phyloP scores from a whole-genome alignment of 768 basidiomycete genomes.

The Psilocybe cubensis region DNA sequence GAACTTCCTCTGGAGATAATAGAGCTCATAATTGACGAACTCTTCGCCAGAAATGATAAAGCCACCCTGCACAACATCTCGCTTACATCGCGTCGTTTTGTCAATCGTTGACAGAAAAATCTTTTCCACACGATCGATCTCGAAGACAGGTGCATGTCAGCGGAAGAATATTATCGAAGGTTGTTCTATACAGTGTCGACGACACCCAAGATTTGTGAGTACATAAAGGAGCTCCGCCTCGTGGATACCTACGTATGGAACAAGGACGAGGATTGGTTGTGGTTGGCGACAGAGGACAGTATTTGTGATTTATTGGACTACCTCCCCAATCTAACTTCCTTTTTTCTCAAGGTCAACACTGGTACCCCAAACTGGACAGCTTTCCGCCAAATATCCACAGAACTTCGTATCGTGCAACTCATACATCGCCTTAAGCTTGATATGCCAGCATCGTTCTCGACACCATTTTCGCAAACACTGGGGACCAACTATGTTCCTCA shows the following conservation, averaged over 20 bases:
- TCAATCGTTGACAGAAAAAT: constrained; percentile 17
- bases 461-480: not conserved
- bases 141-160: constrained; percentile 24
- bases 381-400: too few relatives aligned
- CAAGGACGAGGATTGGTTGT: constrained; percentile 16
- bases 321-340: constrained; percentile 14
- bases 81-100: constrained; percentile 14
- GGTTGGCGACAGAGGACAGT: constrained; percentile 22
- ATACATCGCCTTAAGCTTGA: too few relatives aligned
- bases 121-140: constrained; percentile 26
- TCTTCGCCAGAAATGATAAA: constrained; percentile 14
- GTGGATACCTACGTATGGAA: constrained; percentile 27
- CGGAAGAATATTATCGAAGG: constrained; percentile 20
- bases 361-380: constrained; percentile 18
- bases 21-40: constrained; percentile 22
- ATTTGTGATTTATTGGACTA: constrained; percentile 20
- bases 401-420: too few relatives aligned
- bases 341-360: constrained; percentile 20
- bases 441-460: too few relatives aligned
- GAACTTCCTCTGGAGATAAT: constrained; percentile 18
- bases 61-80: constrained; percentile 12
- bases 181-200: constrained; percentile 14
- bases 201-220: constrained; percentile 8
- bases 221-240: constrained; percentile 22
- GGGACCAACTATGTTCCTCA: not conserved